Evolutionary conservation across 192 early-diverging fungal species (phyloP).

Genomic region (Backusella sp.): DNA sequence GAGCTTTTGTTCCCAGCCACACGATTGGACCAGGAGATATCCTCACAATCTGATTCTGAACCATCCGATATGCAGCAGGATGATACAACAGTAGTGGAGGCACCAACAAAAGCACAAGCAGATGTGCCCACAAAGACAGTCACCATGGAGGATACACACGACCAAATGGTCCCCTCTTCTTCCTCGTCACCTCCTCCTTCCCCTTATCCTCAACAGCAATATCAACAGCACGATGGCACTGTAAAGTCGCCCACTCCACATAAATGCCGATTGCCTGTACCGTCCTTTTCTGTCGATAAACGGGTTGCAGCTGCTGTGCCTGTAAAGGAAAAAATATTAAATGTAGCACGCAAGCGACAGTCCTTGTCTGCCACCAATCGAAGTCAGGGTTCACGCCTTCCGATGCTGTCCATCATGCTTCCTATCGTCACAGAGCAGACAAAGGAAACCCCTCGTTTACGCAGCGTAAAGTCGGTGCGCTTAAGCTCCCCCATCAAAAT

Average conservation of each 20-base stretch:
- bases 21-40: conserved; percentile 11
- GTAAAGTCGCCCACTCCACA: background rate
- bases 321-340: conserved; percentile 19
- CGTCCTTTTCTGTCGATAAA: conserved; percentile 15
- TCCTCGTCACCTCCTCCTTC: background rate
- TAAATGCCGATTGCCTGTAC: conserved; percentile 26
- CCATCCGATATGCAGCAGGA: conserved; percentile 10
- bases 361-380: conserved; percentile 22
- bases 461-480: background rate
- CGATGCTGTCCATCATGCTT: conserved; percentile 6
- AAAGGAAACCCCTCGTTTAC: background rate
- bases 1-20: conserved; percentile 27
- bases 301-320: conserved; percentile 6
- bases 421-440: background rate
- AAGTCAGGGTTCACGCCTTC: conserved; percentile 34
- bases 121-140: background rate
- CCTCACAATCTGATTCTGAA: conserved; percentile 20
- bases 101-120: background rate
- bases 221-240: background rate
- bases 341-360: conserved; percentile 27
- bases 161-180: background rate
- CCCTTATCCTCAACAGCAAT: background rate
- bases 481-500: background rate
- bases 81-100: background rate
- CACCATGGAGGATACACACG: background rate